A percentile compares a stretch with the other conserved stretches of the same genome.
Conservation (phyloP, 805 yeast genomes). For the Sugiyamaella smithiae region DNA sequence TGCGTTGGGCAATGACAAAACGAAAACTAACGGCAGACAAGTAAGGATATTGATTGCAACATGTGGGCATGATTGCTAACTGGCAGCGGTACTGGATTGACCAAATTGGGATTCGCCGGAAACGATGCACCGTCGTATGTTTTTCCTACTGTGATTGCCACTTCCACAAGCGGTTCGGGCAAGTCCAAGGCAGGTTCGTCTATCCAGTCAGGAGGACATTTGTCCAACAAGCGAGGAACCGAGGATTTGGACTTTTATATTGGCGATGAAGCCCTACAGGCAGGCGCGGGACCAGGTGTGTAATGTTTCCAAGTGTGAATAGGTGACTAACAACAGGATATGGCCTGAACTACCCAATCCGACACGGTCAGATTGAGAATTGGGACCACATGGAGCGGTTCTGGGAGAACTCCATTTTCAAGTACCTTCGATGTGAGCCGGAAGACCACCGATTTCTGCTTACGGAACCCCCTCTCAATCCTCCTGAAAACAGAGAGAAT, state of each 20-base stretch:
- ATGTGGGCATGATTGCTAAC: conserved; percentile 18
- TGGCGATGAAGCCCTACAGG: conserved; percentile 91
- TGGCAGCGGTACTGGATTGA: conserved; percentile 91
- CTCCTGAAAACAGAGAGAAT: conserved; percentile 99
- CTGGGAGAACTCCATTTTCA: conserved; percentile 97
- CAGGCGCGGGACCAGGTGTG: conserved; percentile 75
- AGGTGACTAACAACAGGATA: conserved; percentile 48
- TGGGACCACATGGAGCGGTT: conserved; percentile 99
- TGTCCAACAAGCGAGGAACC: conserved; percentile 77
- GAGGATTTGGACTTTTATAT: conserved; percentile 92
- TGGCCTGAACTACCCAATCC: conserved; percentile 84
- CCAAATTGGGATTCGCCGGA: conserved; percentile 97
- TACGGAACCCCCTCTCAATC: conserved; percentile 97
- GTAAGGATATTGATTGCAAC: conserved; percentile 24
- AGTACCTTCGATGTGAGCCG: conserved; percentile 95
- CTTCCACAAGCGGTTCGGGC: conserved; percentile 39
- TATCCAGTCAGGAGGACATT: conserved; percentile 37
- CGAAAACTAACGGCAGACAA: conserved; percentile 31
- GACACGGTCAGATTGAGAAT: conserved; percentile 97
- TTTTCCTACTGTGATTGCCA: conserved; percentile 94
- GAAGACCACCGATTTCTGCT: conserved; percentile 95
- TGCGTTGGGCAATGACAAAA: too few species aligned
- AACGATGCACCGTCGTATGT: conserved; percentile 97
- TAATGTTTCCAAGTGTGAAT: not conserved
- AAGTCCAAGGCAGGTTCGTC: conserved; percentile 40